These are phyloP conservation scores for Martensiomyces pterosporus DNA, from an alignment of 192 early-diverging fungal species.

Conservation along the genomic window DNA sequence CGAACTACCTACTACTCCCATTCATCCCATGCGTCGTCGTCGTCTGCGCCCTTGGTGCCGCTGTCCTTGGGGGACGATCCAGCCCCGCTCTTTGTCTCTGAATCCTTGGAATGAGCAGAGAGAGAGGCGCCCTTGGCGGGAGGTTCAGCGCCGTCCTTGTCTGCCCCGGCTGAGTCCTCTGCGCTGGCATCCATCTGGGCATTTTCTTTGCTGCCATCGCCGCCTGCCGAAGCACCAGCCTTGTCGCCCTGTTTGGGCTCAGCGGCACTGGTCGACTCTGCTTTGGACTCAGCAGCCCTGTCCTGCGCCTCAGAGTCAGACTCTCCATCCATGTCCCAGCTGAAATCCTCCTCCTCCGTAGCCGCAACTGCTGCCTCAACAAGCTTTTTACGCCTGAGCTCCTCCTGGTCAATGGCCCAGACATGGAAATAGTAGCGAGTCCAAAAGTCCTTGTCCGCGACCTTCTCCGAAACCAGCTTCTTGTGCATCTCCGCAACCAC, in stretches of 20 bases:
- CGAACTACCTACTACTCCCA: slow-evolving; percentile 29
- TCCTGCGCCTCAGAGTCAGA: slow-evolving; percentile 1
- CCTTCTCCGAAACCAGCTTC: slow-evolving; percentile 19
- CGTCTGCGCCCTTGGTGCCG: slow-evolving; percentile 7
- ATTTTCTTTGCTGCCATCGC: neutral
- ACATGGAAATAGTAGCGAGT: slow-evolving; percentile 39
- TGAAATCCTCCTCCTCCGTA: slow-evolving; percentile 37
- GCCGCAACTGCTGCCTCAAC: slow-evolving; percentile 46
- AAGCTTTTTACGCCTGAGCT: slow-evolving; percentile 36
- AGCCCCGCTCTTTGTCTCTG: too few species aligned
- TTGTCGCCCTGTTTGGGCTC: slow-evolving; percentile 1
- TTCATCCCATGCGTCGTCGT: slow-evolving; percentile 40
- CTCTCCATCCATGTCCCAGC: slow-evolving; percentile 42
- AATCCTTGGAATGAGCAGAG: too few species aligned
- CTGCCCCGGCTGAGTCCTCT: too few species aligned
- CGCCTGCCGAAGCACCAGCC: neutral
- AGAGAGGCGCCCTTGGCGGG: too few species aligned
- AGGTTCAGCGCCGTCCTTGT: too few species aligned
- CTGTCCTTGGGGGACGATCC: too few species aligned
- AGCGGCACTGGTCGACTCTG: neutral
- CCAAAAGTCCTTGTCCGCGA: slow-evolving; percentile 36
- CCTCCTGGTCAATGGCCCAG: slow-evolving; percentile 42
- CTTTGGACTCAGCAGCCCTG: neutral
- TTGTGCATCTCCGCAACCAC: slow-evolving; percentile 15
- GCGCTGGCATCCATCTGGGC: too few species aligned